Conservation (phyloP, 2,329 filamentous ascomycete species). For the Cytospora mali region DNA sequence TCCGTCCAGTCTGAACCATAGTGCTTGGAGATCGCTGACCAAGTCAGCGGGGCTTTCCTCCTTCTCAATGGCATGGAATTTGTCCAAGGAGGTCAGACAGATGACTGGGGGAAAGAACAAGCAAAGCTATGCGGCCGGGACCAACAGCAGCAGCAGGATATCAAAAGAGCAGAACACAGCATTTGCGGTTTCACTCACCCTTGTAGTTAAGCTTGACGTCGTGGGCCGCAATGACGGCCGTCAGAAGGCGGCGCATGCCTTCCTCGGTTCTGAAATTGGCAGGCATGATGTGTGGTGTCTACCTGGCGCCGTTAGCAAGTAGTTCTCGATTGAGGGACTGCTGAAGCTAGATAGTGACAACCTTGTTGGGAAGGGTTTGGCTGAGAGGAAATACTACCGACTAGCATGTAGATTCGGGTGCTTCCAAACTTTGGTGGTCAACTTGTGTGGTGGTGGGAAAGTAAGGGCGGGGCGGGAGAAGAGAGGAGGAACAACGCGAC, state of each 20-base stretch:
- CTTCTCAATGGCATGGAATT: constrained; percentile 3
- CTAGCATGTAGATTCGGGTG: not conserved
- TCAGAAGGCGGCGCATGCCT: constrained; percentile 60
- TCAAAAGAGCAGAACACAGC: not conserved
- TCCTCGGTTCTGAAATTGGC: constrained; percentile 65
- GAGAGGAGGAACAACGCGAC: not conserved
- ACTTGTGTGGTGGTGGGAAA: not conserved
- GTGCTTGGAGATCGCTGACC: constrained; percentile 49
- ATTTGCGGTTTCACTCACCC: constrained; percentile 48
- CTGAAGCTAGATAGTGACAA: not conserved
- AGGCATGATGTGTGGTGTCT: constrained; percentile 44
- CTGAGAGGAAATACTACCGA: not conserved
- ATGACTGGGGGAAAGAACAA: not conserved
- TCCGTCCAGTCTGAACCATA: constrained; percentile 54
- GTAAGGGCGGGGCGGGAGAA: not conserved
- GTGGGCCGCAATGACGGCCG: constrained; percentile 62
- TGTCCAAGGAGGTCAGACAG: too few relatives aligned
- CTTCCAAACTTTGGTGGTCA: not conserved
- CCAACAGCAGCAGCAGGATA: not conserved
- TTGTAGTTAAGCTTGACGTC: constrained; percentile 61
- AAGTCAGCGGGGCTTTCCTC: constrained; percentile 30
- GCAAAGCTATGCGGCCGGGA: not conserved
- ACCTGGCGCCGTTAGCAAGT: constrained; percentile 1
- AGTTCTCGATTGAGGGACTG: not conserved
- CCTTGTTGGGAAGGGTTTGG: not conserved